These are phyloP conservation scores for Puya raimondii DNA, from an alignment of 176 grass and related monocot genomes.

Conservation along the genomic window DNA sequence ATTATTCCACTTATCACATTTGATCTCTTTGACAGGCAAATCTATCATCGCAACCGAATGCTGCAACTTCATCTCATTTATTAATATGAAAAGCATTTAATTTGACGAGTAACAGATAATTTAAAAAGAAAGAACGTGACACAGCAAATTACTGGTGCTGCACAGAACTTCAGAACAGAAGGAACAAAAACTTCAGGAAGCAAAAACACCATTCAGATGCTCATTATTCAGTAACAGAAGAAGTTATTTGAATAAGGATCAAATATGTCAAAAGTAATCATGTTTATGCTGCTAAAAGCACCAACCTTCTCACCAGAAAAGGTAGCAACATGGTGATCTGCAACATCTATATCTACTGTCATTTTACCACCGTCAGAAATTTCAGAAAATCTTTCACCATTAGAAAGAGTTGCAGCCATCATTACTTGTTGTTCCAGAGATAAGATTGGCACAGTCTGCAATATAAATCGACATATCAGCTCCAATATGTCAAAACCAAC, in stretches of 20 bases:
- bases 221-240: no score
- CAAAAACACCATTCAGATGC: no score
- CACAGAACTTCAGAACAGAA: no score
- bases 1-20: no score
- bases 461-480: constrained; percentile 25
- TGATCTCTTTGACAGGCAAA: no score
- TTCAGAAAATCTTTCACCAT: constrained; percentile 75
- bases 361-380: constrained; percentile 45
- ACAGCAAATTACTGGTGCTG: no score
- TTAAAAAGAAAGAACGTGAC: no score
- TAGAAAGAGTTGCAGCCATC: constrained; percentile 41
- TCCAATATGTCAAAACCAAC: not conserved
- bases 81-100: no score
- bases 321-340: constrained; percentile 18
- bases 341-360: constrained; percentile 14
- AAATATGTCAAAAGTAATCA: not conserved
- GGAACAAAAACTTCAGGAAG: no score
- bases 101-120: no score
- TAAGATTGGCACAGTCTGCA: constrained; percentile 43
- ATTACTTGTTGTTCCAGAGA: constrained; percentile 75
- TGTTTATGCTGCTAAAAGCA: constrained; percentile 5
- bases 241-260: not conserved
- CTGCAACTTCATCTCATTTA: no score
- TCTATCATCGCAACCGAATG: no score
- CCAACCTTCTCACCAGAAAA: constrained; percentile 50